A percentile compares a stretch with the other conserved stretches of the same genome.
These are phyloP conservation scores for Primulina eburnea DNA, from an alignment of 257 asterid species.

Conservation along the genomic window DNA sequence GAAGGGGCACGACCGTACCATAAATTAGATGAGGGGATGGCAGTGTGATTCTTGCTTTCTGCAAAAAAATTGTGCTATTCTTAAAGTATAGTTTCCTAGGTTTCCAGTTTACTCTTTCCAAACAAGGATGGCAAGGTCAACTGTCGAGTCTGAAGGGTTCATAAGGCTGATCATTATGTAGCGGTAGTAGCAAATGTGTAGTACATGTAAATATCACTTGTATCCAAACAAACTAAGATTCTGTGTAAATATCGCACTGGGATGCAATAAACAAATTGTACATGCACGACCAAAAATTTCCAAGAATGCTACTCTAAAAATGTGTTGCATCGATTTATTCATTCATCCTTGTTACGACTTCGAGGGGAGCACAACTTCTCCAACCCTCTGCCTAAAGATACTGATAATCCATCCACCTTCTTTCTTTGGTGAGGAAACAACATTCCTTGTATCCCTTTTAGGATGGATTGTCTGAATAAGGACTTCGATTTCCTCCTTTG, in stretches of 20 bases:
- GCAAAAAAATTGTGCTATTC: not conserved
- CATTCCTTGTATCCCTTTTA: slow-evolving; percentile 41
- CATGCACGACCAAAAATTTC: not conserved
- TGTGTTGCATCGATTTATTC: not conserved
- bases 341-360: slow-evolving; percentile 28
- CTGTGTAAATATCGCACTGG: not conserved
- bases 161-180: not conserved
- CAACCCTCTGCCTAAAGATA: slow-evolving; percentile 33
- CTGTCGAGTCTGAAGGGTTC: not conserved
- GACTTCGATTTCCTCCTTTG: slow-evolving; percentile 89
- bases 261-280: not conserved
- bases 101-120: not conserved
- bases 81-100: not conserved
- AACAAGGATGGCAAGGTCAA: not conserved
- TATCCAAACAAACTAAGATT: not conserved
- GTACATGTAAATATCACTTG: not conserved
- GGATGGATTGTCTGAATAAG: slow-evolving; percentile 50
- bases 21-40: not conserved
- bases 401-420: slow-evolving; percentile 30
- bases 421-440: slow-evolving; percentile 27
- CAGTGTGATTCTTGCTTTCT: not conserved
- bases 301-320: too few relatives aligned
- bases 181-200: not conserved
- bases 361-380: slow-evolving; percentile 30
- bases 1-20: not conserved